These are phyloP conservation scores for Platanus orientalis DNA, from an alignment of 164 flowering plant genomes.

Conservation along the genomic window DNA sequence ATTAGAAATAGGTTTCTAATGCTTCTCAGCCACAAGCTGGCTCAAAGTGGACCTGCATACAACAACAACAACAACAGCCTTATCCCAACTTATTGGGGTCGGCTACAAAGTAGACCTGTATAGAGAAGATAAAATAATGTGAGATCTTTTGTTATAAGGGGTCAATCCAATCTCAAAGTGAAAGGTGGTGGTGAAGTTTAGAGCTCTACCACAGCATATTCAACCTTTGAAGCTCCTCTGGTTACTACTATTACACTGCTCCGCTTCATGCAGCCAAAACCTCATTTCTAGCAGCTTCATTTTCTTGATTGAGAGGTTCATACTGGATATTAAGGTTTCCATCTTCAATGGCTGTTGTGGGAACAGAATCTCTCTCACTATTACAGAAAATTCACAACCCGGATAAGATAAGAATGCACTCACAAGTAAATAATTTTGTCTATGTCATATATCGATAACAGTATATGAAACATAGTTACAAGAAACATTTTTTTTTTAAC, in stretches of 20 bases:
- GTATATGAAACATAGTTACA: background rate
- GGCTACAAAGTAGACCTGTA: background rate
- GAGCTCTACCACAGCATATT: background rate
- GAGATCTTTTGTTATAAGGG: background rate
- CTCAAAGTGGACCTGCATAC: too few species aligned
- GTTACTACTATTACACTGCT: background rate
- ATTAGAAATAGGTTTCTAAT: background rate
- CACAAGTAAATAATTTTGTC: background rate
- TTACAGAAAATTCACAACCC: constrained; percentile 6
- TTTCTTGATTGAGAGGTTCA: constrained; percentile 36
- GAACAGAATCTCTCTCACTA: constrained; percentile 29
- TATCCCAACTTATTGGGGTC: too few species aligned
- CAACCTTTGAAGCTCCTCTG: background rate
- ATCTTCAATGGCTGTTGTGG: constrained; percentile 13
- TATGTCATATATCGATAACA: background rate
- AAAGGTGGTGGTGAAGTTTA: background rate
- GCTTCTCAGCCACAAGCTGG: background rate
- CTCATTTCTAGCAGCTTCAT: constrained; percentile 20
- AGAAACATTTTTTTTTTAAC: too few species aligned
- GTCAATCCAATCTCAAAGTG: background rate
- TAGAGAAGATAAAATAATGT: background rate
- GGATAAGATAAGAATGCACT: background rate
- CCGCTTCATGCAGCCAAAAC: background rate
- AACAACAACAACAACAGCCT: too few species aligned
- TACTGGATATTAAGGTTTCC: constrained; percentile 24